Evolutionary conservation across 2,329 filamentous ascomycete genomes (phyloP), one percentile per base, ranked within the genome.

Genomic region (Fusarium fracticaudum): DNA sequence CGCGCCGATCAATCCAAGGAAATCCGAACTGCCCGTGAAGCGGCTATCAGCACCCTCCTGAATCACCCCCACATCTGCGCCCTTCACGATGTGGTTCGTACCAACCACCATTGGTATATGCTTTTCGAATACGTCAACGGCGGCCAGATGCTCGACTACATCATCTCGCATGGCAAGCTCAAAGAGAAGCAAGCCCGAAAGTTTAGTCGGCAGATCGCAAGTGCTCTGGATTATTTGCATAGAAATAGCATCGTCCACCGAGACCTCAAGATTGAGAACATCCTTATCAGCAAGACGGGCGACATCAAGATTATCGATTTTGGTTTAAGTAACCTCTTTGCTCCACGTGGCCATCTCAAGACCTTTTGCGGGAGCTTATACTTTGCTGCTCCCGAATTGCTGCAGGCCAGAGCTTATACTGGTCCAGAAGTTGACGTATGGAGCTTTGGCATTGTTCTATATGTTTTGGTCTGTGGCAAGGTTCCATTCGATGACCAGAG

Each of bases 231-330:
- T 83, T 99, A 98, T 84, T 98, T 95, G 81, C 96, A 99, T 83
- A 91, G 95, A 71, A 98, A 99, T 86, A 98, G 95, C 83, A 98
- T 99, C 76, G 96, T 98, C 31, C 96, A 99, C 82, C 92, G 96
- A 58, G 96, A 99, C 81, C 85, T 99, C 75, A 99, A 99, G 87
- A 99, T 99, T 76, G 96, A 98, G 83, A 99, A 99, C 81, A 99
- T 99, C 62, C 89, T 99, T 70, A 99, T 99, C 85, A 98, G 95
- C 87, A 98, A 98, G 86, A 98, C 94, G 5, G 96, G 96, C 45
- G 96, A 99, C 81, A 99, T 99, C 84, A 98, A 98, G 82, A 98
- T 99, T 78, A 99, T 99, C 77, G 96, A 99, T 81, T 99, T 99
- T 82, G 96, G 96, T 37, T 87, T 99, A 62, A 98, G 96, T 86